A percentile compares a stretch with the other conserved stretches of the same genome.
phyloP scores from a whole-genome alignment of 192 early-diverging fungal species.

The Haplosporangium gracile region DNA sequence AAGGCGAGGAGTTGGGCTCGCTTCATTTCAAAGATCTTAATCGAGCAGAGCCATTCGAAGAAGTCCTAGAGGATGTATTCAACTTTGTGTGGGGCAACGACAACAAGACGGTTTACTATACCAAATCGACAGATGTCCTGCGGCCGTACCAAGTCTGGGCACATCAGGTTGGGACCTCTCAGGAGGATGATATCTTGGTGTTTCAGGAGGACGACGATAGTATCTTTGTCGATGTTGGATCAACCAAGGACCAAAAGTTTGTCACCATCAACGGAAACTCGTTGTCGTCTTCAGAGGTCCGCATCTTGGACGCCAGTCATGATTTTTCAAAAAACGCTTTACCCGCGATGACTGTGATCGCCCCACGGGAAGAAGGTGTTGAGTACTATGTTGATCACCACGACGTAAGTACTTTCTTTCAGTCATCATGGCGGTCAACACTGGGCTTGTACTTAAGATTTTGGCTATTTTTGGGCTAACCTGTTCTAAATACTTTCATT shows the following conservation, averaged over 20 bases:
- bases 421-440: background rate
- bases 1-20: slow-evolving; percentile 66
- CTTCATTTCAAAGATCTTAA: slow-evolving; percentile 64
- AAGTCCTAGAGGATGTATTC: slow-evolving; percentile 64
- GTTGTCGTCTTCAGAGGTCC: slow-evolving; percentile 77
- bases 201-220: slow-evolving; percentile 75
- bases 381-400: slow-evolving; percentile 87
- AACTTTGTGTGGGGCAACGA: slow-evolving; percentile 82
- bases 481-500: background rate
- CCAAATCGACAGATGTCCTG: slow-evolving; percentile 75
- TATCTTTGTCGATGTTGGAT: slow-evolving; percentile 82
- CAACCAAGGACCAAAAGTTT: slow-evolving; percentile 78
- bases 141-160: slow-evolving; percentile 73
- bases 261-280: slow-evolving; percentile 79
- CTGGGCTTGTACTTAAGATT: background rate
- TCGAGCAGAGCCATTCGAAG: slow-evolving; percentile 51
- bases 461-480: background rate
- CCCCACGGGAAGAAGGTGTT: slow-evolving; percentile 66
- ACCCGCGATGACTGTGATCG: slow-evolving; percentile 63
- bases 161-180: slow-evolving; percentile 62
- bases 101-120: slow-evolving; percentile 72
- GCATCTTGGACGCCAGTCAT: slow-evolving; percentile 66
- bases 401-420: slow-evolving; percentile 56
- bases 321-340: slow-evolving; percentile 42
- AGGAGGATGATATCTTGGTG: slow-evolving; percentile 65